A percentile compares a stretch with the other conserved stretches of the same genome.
These are phyloP conservation scores for Cadophora gregata DNA, from an alignment of 2,329 filamentous ascomycete genomes.

Conservation along the genomic window DNA sequence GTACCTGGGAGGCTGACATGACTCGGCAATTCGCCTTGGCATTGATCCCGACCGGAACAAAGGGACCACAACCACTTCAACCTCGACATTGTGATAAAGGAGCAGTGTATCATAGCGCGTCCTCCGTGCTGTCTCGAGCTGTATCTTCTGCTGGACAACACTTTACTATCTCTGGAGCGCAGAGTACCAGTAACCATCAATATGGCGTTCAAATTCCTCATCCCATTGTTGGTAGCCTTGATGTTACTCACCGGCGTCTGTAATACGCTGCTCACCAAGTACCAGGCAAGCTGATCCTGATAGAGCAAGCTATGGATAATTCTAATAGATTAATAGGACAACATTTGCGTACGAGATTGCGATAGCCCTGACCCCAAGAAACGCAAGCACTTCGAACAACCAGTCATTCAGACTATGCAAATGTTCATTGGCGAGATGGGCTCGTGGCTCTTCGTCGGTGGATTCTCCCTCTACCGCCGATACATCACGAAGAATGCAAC, in stretches of 20 bases:
- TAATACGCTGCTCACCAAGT: conserved; percentile 97
- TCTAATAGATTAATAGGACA: conserved; percentile 65
- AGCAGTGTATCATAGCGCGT: conserved; percentile 9
- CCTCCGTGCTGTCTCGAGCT: neutral
- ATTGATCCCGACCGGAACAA: conserved; percentile 8
- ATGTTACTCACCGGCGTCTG: conserved; percentile 96
- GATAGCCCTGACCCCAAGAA: conserved; percentile 69
- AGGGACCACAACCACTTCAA: conserved; percentile 11
- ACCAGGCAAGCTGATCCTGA: conserved; percentile 67
- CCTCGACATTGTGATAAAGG: conserved; percentile 15
- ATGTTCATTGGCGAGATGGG: conserved; percentile 99
- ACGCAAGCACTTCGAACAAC: conserved; percentile 84
- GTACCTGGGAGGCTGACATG: conserved; percentile 14
- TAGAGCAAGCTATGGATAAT: neutral
- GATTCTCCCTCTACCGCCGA: conserved; percentile 69
- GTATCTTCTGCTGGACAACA: neutral
- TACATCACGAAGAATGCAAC: conserved; percentile 54
- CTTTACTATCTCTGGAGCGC: neutral
- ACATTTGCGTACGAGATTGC: conserved; percentile 95
- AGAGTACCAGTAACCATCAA: conserved; percentile 21
- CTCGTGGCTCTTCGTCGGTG: conserved; percentile 88
- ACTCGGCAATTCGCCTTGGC: conserved; percentile 11
- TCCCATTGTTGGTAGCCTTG: conserved; percentile 90
- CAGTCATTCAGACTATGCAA: conserved; percentile 93
- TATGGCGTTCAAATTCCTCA: conserved; percentile 74